phyloP scores from a whole-genome alignment of 805 yeast genomes.

The Zygosaccharomyces lentus region DNA sequence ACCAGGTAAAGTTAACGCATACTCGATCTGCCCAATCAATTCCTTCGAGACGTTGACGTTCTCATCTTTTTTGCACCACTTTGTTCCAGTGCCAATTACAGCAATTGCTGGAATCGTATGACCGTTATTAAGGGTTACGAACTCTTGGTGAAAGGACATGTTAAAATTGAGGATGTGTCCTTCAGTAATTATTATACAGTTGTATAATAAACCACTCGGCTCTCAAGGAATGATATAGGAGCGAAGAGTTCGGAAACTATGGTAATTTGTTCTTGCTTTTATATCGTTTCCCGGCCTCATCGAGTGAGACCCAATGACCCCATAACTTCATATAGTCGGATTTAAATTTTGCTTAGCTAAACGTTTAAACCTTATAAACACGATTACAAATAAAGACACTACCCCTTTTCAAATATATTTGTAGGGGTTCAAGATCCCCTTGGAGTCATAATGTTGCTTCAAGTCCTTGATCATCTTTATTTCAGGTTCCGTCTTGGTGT shows the following conservation, averaged over 20 bases:
- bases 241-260: neutral
- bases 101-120: slow-evolving; percentile 46
- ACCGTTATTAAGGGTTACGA: slow-evolving; percentile 36
- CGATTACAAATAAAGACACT: slow-evolving; percentile 59
- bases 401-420: slow-evolving; percentile 57
- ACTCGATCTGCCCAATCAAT: slow-evolving; percentile 33
- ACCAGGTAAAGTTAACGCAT: slow-evolving; percentile 42
- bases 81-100: slow-evolving; percentile 55
- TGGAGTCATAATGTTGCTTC: slow-evolving; percentile 84
- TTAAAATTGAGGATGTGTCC: neutral
- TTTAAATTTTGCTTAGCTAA: neutral
- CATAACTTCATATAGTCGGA: neutral
- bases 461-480: slow-evolving; percentile 71
- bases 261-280: neutral
- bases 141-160: slow-evolving; percentile 26
- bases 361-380: slow-evolving; percentile 64
- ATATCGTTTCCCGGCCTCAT: neutral
- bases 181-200: no score
- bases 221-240: neutral
- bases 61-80: slow-evolving; percentile 43
- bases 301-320: neutral
- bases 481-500: slow-evolving; percentile 72
- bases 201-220: neutral
- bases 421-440: slow-evolving; percentile 89
- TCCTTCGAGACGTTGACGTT: slow-evolving; percentile 28